Evolutionary conservation across 495 filamentous ascomycete species (phyloP).

Genomic region (Podospora anserina): DNA sequence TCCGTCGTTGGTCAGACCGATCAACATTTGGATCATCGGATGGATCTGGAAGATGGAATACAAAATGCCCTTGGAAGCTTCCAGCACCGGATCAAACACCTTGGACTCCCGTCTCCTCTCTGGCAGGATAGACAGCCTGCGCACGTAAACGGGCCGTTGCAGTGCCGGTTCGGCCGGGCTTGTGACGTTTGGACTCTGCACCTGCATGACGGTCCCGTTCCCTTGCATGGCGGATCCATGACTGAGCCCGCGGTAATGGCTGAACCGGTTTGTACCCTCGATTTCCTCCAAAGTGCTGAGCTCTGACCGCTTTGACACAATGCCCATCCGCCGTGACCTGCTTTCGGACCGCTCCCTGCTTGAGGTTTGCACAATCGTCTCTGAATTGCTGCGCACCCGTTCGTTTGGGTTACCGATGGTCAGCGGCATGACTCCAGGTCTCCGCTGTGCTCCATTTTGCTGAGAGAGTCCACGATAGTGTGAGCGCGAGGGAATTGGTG

Average conservation of each 20-base stretch:
- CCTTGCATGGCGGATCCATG: slow-evolving; percentile 72
- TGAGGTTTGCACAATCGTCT: slow-evolving; percentile 61
- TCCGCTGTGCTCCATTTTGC: slow-evolving; percentile 59
- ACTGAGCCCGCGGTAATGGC: slow-evolving; percentile 77
- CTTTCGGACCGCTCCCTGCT: slow-evolving; percentile 51
- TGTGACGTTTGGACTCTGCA: slow-evolving; percentile 50
- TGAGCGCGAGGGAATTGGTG: slow-evolving; percentile 70
- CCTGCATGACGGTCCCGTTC: slow-evolving; percentile 37
- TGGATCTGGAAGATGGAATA: slow-evolving; percentile 82
- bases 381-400: slow-evolving; percentile 83
- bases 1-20: slow-evolving; percentile 65
- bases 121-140: slow-evolving; percentile 77
- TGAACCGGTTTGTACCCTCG: slow-evolving; percentile 64
- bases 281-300: slow-evolving; percentile 73
- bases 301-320: slow-evolving; percentile 72
- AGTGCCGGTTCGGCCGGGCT: slow-evolving; percentile 56
- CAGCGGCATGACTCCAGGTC: slow-evolving; percentile 68
- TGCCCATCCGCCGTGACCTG: slow-evolving; percentile 72
- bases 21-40: slow-evolving; percentile 67
- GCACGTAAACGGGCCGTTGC: slow-evolving; percentile 59
- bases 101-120: slow-evolving; percentile 67
- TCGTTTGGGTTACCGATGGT: slow-evolving; percentile 69
- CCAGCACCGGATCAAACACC: slow-evolving; percentile 61
- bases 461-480: slow-evolving; percentile 78
- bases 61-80: slow-evolving; percentile 80